A percentile compares a stretch with the other conserved stretches of the same genome.
Conservation (phyloP, 352 stramenopile species). For the Pythium dissimile region DNA sequence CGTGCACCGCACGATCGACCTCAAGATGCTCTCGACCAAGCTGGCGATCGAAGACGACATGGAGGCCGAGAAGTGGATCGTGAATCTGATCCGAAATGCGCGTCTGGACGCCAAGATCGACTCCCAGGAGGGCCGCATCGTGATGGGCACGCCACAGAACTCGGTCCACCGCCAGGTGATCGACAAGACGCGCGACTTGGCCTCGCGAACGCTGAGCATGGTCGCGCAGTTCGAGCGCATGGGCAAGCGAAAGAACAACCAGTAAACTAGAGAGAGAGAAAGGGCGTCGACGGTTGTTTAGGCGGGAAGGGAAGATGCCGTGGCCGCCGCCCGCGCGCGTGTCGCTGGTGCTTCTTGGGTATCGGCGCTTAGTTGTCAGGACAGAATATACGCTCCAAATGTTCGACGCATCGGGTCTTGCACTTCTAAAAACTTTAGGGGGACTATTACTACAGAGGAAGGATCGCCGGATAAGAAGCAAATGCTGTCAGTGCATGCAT, state of each 20-base stretch:
- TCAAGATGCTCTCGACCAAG: conserved; percentile 95
- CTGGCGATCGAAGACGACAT: conserved; percentile 94
- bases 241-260: conserved; percentile 74
- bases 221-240: conserved; percentile 83
- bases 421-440: too few relatives aligned
- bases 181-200: conserved; percentile 96
- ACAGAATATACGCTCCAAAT: conserved; percentile 21
- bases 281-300: background rate
- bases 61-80: conserved; percentile 99
- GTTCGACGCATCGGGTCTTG: too few relatives aligned
- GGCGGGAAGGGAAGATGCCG: background rate
- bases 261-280: conserved; percentile 32
- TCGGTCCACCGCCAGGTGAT: conserved; percentile 97
- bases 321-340: conserved; percentile 5
- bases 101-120: conserved; percentile 98
- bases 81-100: conserved; percentile 98
- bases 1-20: conserved; percentile 99
- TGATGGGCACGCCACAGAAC: conserved; percentile 94
- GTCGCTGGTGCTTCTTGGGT: background rate
- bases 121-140: conserved; percentile 94
- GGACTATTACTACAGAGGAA: too few relatives aligned
- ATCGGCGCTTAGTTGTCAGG: conserved; percentile 20
- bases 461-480: too few relatives aligned
- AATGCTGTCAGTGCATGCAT: background rate
- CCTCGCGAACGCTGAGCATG: conserved; percentile 89